Percentiles rank a stretch among this genome's conserved stretches.
phyloP scores from a whole-genome alignment of 2,329 filamentous ascomycete genomes.

The Botrytis squamosa region DNA sequence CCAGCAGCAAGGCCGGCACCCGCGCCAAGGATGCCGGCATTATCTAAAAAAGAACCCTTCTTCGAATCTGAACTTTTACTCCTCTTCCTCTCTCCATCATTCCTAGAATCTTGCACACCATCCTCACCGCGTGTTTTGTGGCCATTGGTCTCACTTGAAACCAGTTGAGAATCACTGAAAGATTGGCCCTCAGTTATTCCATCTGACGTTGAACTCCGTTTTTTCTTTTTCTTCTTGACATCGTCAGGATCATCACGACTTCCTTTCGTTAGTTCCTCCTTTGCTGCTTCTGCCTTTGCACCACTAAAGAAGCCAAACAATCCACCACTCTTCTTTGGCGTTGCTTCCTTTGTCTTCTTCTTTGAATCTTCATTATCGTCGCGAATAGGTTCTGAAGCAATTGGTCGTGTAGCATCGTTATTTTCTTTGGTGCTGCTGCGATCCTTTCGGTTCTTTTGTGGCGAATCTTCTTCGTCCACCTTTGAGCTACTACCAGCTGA shows the following conservation, averaged over 20 bases:
- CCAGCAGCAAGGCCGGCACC: constrained; percentile 62
- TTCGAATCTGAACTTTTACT: constrained; percentile 34
- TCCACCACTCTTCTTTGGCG: constrained; percentile 43
- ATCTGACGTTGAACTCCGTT: constrained; percentile 36
- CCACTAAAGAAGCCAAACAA: constrained; percentile 45
- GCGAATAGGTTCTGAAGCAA: constrained; percentile 45
- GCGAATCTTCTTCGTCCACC: constrained; percentile 37
- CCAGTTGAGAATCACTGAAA: constrained; percentile 30
- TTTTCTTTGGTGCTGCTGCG: constrained; percentile 46
- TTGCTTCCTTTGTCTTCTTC: constrained; percentile 42
- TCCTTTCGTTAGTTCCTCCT: constrained; percentile 32
- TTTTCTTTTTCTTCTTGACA: constrained; percentile 37
- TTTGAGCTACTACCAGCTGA: constrained; percentile 42
- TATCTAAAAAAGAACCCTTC: constrained; percentile 68
- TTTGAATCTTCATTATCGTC: constrained; percentile 40
- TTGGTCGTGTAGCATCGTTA: constrained; percentile 49
- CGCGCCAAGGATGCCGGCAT: constrained; percentile 67
- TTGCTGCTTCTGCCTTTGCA: constrained; percentile 40
- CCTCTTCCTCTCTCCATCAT: constrained; percentile 35
- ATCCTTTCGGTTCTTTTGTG: constrained; percentile 37
- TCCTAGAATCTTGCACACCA: constrained; percentile 26
- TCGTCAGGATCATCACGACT: constrained; percentile 36
- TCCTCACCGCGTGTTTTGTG: constrained; percentile 30
- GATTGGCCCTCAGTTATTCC: constrained; percentile 30
- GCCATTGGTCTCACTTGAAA: constrained; percentile 31